Evolutionary conservation across 106 monocot species (phyloP).

Genomic region (Dendrobium huoshanense): DNA sequence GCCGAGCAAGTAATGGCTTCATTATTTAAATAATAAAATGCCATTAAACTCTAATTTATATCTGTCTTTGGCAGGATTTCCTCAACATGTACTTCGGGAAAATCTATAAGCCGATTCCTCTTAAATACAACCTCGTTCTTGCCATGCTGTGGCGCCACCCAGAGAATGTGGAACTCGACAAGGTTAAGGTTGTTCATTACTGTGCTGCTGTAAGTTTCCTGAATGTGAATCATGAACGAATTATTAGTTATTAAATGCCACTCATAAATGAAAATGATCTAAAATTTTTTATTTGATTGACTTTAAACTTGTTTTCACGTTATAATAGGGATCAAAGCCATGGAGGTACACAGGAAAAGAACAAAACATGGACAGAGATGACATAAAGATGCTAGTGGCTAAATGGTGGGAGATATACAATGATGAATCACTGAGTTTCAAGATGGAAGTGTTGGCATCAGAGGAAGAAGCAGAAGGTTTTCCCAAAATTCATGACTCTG

Average conservation of each 20-base stretch:
- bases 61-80: constrained; percentile 35
- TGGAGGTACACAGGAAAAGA: constrained; percentile 75
- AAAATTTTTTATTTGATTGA: too few species aligned
- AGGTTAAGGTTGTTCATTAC: constrained; percentile 81
- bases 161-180: constrained; percentile 45
- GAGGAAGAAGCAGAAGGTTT: constrained; percentile 8
- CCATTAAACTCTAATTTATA: neutral
- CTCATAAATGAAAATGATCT: too few species aligned
- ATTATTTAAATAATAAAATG: neutral
- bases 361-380: constrained; percentile 63
- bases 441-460: constrained; percentile 6
- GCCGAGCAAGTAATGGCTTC: constrained; percentile 52
- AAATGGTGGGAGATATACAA: constrained; percentile 75
- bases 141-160: constrained; percentile 89
- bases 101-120: constrained; percentile 59
- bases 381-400: constrained; percentile 60
- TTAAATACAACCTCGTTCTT: constrained; percentile 59
- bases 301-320: too few species aligned
- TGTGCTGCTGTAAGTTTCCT: constrained; percentile 48
- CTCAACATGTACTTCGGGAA: constrained; percentile 62
- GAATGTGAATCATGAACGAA: too few species aligned
- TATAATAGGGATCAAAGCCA: constrained; percentile 68
- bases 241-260: too few species aligned
- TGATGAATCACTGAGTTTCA: constrained; percentile 40
- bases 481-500: neutral